phyloP scores from a whole-genome alignment of 768 basidiomycete genomes.

The Mycena rebaudengoi region DNA sequence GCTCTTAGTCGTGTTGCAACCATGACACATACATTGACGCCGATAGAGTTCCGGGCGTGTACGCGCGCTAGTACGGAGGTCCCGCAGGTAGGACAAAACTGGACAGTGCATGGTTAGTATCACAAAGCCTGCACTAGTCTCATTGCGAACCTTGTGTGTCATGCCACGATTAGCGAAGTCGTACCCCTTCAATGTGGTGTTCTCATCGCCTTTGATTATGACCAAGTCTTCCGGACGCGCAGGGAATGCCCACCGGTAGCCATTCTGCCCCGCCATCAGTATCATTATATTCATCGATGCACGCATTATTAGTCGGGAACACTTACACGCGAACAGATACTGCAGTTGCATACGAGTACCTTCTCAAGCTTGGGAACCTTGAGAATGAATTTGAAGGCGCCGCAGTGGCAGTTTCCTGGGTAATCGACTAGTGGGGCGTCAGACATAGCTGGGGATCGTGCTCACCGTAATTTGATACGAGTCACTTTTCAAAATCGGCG shows the following conservation, averaged over 20 bases:
- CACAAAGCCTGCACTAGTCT: too few species aligned
- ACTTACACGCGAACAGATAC: slow-evolving; percentile 16
- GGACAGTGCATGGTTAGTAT: too few species aligned
- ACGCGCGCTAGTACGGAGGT: slow-evolving; percentile 7
- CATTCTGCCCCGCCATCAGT: background rate
- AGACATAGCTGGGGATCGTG: too few species aligned
- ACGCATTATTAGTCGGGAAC: background rate
- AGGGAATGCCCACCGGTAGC: slow-evolving; percentile 16
- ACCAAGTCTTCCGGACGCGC: background rate
- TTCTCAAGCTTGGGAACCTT: slow-evolving; percentile 6
- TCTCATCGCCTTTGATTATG: slow-evolving; percentile 18
- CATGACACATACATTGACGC: slow-evolving; percentile 1
- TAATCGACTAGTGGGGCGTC: slow-evolving; percentile 13
- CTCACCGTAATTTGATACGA: too few species aligned
- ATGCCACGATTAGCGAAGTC: slow-evolving; percentile 13
- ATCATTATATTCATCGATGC: too few species aligned
- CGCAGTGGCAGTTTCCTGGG: slow-evolving; percentile 26
- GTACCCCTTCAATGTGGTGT: slow-evolving; percentile 15
- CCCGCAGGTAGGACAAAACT: slow-evolving; percentile 24
- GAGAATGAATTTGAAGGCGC: slow-evolving; percentile 22
- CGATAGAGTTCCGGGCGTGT: background rate
- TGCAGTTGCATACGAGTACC: slow-evolving; percentile 10
- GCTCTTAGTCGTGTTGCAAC: too few species aligned
- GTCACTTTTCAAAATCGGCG: too few species aligned
- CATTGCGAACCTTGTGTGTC: slow-evolving; percentile 17